Evolutionary conservation across 495 filamentous ascomycete species (phyloP).

Genomic region (Penicillium cinerascens): DNA sequence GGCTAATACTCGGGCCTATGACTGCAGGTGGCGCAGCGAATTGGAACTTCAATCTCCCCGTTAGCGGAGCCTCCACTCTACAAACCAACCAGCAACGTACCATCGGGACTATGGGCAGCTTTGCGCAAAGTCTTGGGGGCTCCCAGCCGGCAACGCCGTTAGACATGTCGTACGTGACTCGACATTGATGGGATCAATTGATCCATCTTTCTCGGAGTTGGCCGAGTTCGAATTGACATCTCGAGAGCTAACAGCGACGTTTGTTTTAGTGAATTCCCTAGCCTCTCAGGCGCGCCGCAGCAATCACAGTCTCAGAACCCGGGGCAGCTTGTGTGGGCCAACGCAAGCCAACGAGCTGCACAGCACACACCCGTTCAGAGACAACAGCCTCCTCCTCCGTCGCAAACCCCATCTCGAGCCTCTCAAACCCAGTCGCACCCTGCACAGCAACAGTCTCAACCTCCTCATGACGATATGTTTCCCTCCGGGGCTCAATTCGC

Average conservation of each 20-base stretch:
- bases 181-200: background rate
- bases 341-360: slow-evolving; percentile 50
- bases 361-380: slow-evolving; percentile 65
- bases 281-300: slow-evolving; percentile 68
- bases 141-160: slow-evolving; percentile 72
- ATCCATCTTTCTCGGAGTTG: slow-evolving; percentile 2
- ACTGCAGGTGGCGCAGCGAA: slow-evolving; percentile 60
- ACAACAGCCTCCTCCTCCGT: slow-evolving; percentile 55
- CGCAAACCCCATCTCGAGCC: slow-evolving; percentile 44
- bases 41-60: slow-evolving; percentile 75
- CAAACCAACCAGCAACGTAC: slow-evolving; percentile 59
- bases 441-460: slow-evolving; percentile 58
- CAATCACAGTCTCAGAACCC: slow-evolving; percentile 57
- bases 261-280: slow-evolving; percentile 72
- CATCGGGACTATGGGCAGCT: slow-evolving; percentile 61
- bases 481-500: slow-evolving; percentile 52
- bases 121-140: slow-evolving; percentile 76
- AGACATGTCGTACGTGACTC: slow-evolving; percentile 72
- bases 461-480: slow-evolving; percentile 54
- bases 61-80: slow-evolving; percentile 61
- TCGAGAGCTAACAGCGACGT: slow-evolving; percentile 16
- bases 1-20: slow-evolving; percentile 34
- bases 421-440: slow-evolving; percentile 50
- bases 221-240: background rate
- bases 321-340: slow-evolving; percentile 65